Evolutionary conservation across 176 grass and related monocot species (phyloP).

Genomic region (Aegilops speltoides): DNA sequence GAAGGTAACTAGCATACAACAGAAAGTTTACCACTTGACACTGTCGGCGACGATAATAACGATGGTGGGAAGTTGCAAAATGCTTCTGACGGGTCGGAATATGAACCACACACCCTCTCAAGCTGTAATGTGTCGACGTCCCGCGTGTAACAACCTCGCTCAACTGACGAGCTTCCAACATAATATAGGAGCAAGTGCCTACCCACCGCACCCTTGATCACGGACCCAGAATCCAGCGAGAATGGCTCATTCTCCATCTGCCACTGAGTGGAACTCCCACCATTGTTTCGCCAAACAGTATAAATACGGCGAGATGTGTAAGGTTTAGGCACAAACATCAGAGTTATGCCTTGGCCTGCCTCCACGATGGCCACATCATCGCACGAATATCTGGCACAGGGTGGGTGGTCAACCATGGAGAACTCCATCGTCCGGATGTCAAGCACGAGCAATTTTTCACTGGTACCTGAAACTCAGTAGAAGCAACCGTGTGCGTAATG

Average conservation of each 20-base stretch:
- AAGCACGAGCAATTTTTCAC: background rate
- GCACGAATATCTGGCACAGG: background rate
- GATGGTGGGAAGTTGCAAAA: background rate
- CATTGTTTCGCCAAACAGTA: background rate
- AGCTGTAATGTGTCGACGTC: background rate
- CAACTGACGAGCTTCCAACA: background rate
- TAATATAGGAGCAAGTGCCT: background rate
- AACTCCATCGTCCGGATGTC: background rate
- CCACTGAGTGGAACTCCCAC: background rate
- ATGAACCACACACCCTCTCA: background rate
- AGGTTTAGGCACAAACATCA: background rate
- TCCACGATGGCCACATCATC: background rate
- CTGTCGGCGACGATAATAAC: background rate
- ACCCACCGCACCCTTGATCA: background rate
- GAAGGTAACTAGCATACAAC: background rate
- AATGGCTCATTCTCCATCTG: background rate
- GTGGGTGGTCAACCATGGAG: background rate
- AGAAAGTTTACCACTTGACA: background rate
- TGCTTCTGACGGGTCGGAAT: background rate
- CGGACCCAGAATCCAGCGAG: background rate
- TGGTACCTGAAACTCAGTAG: background rate
- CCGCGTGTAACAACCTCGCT: background rate
- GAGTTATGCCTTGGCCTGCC: background rate
- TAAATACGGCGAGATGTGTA: background rate
- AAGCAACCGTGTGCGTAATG: background rate